Base-by-base conservation (phyloP, 495 filamentous ascomycete species). In the Staphylotrichum longicolle region DNA sequence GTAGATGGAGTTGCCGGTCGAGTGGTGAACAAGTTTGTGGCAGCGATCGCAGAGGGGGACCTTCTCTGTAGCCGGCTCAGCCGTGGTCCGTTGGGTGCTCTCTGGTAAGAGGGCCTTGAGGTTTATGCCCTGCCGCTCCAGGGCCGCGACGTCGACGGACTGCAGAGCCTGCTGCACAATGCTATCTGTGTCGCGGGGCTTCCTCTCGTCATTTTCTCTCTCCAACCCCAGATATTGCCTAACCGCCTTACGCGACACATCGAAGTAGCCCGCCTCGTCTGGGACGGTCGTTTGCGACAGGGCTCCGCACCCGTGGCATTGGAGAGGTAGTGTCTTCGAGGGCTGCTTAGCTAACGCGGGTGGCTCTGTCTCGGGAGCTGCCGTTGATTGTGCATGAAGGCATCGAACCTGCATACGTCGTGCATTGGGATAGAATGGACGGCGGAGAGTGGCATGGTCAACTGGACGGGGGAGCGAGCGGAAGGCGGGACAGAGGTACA, bases 221-320 rank as follows among this genome's bases (percentile, higher is more conserved):
- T 63, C 65, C 20, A 64, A 68, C 20, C 66, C 70, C 41, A 84
- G 70, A 60, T 77, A 84, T 30, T 69, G 68, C 68, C 69, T 81
- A 62, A 80, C 74, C 46, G 72, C 68, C 66, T 80, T 87, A 67
- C 86, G 82, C 37, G 62, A 75, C 37, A 80, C 64, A 65, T 83
- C 76, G 74, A 90, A 97, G 74, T 85, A 96, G 46, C 94, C 94
- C 1, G 93, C 83, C 65, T 88, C 80, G 40, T 83, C 71, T n/a
- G 87, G 80, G 30, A 86, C 80, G 3, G 85, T 64, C 0, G 81
- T 88, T 68, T 98, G 94, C 52, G 88, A 82, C 59, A 88, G 83
- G 37, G 93, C 95, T 50, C 94, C 94, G 71, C 94, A 99, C 57
- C 94, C 94, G 27, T 89, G 85, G 70, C 94, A 99, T 66, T 82